A percentile compares a stretch with the other conserved stretches of the same genome.
phyloP scores from a whole-genome alignment of 2,329 filamentous ascomycete genomes.

The Zasmidium cellare region DNA sequence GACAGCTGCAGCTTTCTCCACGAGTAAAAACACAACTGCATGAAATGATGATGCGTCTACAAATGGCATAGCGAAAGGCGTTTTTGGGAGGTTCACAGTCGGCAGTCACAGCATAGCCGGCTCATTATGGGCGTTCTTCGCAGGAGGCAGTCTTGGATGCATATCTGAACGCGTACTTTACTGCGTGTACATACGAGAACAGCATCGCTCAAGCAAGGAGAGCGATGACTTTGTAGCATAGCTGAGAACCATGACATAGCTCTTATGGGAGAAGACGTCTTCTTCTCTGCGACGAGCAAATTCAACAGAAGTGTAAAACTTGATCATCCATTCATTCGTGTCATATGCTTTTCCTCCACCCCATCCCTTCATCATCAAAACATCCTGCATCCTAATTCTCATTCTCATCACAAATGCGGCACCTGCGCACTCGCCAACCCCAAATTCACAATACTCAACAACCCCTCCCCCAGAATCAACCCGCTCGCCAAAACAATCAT shows the following conservation, averaged over 20 bases:
- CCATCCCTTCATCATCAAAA: too few relatives aligned
- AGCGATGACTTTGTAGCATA: neutral
- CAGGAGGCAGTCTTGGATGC: neutral
- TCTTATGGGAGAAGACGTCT: too few relatives aligned
- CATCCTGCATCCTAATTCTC: too few relatives aligned
- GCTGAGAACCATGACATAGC: too few relatives aligned
- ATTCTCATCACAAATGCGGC: conserved; percentile 55
- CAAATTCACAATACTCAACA: conserved; percentile 89
- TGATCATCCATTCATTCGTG: too few relatives aligned
- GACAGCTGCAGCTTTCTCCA: conserved; percentile 34
- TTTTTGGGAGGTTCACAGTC: neutral
- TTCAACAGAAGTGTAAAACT: too few relatives aligned
- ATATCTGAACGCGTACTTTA: neutral
- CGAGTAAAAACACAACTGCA: conserved; percentile 22
- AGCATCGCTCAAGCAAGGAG: neutral
- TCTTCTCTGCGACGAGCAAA: too few relatives aligned
- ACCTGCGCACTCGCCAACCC: conserved; percentile 74
- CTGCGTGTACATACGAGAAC: neutral
- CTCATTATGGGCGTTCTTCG: neutral
- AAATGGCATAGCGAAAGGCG: neutral
- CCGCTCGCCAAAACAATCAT: conserved; percentile 89
- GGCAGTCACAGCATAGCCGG: neutral
- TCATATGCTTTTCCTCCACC: too few relatives aligned
- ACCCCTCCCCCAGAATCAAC: conserved; percentile 87
- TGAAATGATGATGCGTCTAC: neutral